Evolutionary conservation across 139 green algal genomes (phyloP).

Genomic region (Chlamydomonas applanata): DNA sequence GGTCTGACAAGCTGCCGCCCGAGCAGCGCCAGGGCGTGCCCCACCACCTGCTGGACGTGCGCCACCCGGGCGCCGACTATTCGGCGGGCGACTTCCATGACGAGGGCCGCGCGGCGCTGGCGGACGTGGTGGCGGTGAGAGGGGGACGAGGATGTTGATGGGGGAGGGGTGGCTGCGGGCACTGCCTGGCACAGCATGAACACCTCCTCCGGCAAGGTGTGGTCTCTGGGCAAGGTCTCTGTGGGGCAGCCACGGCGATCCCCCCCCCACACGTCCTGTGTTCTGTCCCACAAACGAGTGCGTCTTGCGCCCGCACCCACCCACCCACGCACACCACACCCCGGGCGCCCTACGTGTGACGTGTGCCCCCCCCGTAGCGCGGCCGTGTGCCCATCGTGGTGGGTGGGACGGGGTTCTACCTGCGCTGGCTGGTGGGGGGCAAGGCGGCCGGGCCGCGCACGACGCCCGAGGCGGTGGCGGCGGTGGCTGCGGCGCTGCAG

Average conservation of each 20-base stretch:
- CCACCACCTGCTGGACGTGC: constrained; percentile 92
- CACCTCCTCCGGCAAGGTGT: no score
- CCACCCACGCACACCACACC: no score
- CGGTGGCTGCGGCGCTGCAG: constrained; percentile 30
- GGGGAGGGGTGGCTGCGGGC: no score
- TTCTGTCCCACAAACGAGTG: no score
- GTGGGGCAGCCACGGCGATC: no score
- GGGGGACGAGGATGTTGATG: no score
- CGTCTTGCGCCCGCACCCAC: no score
- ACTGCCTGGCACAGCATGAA: no score
- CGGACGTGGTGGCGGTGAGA: constrained; percentile 23
- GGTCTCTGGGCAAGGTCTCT: no score
- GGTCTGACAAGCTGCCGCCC: constrained; percentile 82
- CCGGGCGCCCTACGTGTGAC: no score
- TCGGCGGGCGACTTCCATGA: constrained; percentile 84
- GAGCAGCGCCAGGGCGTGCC: constrained; percentile 67
- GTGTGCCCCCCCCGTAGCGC: no score
- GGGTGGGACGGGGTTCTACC: constrained; percentile 94
- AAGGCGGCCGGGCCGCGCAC: constrained; percentile 60
- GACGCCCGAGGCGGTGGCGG: constrained; percentile 42
- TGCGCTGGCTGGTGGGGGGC: constrained; percentile 79
- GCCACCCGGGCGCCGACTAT: constrained; percentile 68
- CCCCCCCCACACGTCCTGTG: neutral
- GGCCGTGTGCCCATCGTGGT: constrained; percentile 80
- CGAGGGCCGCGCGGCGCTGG: constrained; percentile 49